Percentiles rank a stretch among this genome's conserved stretches.
Evolutionary conservation across 257 asterid species (phyloP).

Genomic region (Fraxinus excelsior): DNA sequence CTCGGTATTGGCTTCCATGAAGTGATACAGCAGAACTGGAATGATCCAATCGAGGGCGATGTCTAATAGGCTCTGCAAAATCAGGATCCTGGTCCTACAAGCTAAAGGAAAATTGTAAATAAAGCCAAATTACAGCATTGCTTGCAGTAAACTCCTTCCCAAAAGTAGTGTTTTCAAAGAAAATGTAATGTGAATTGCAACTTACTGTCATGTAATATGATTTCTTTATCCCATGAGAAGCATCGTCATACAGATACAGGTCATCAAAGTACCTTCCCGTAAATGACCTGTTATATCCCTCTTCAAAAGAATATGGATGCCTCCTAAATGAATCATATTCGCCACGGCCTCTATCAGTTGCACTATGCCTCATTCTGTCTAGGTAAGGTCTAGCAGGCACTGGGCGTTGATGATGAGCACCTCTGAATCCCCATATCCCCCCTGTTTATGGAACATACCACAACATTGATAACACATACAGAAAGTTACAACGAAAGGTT

Average conservation of each 20-base stretch:
- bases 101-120: too few relatives aligned
- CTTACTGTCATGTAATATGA: too few relatives aligned
- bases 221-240: too few relatives aligned
- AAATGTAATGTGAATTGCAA: too few relatives aligned
- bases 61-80: too few relatives aligned
- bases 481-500: neutral
- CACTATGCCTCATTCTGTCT: slow-evolving; percentile 41
- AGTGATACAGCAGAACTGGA: too few relatives aligned
- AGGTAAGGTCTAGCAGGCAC: slow-evolving; percentile 31
- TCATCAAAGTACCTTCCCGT: slow-evolving; percentile 48
- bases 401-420: slow-evolving; percentile 47
- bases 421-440: slow-evolving; percentile 54
- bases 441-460: slow-evolving; percentile 35
- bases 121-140: too few relatives aligned
- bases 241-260: slow-evolving; percentile 14
- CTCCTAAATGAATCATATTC: slow-evolving; percentile 44
- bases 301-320: slow-evolving; percentile 46
- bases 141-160: too few relatives aligned
- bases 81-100: too few relatives aligned
- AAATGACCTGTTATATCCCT: slow-evolving; percentile 41
- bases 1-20: too few relatives aligned
- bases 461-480: slow-evolving; percentile 2
- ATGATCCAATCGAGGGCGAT: too few relatives aligned
- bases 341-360: slow-evolving; percentile 34
- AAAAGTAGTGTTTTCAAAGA: too few relatives aligned